Base-by-base conservation (phyloP, 2,329 filamentous ascomycete species). In the Calonectria crousiana region DNA sequence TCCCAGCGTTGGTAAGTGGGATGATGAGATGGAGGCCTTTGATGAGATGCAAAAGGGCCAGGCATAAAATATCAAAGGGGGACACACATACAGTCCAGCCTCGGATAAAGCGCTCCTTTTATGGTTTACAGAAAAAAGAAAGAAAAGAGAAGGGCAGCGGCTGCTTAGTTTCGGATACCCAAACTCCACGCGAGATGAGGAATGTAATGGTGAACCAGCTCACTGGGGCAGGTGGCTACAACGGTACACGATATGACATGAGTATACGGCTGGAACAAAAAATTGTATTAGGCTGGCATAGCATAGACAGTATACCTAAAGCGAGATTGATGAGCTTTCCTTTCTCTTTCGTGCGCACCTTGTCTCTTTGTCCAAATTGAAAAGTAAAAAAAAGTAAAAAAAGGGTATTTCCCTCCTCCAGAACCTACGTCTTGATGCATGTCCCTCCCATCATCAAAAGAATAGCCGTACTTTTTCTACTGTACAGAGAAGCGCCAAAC, bases 11-110 rank as follows among this genome's bases (percentile, higher is more conserved):
- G 86, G 84, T 14, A 85, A 88, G 69, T 92, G 90, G 90, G 90
- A 89, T 66, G 90, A 92, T 44, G 90, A 92, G 82, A 89, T 92
- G 86, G 89, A 89, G 64, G 88, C 85, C 6, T 82, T 88, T 16
- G 88, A 90, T 32, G 86, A 84, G 38, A 70, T 75, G n/a, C 82
- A 81, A 56, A 77, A 81, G 69, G 77, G 58, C 32, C 65, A 79
- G 68, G 72, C 72, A 75, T 81, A 69, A 38, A 26, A 28, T 38
- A 20, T 11, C 26, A 18, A 28, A 16, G 6, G n/a, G 36, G 23
- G 14, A 47, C 4, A 47, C 18, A 47, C 18, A 23, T 47, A 47
- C 44, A 2, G 44, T 47, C n/a, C n/a, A 23, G 44, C 44, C 44
- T 47, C 23, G 44, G 44, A 23, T 47, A 47, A 34, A 58, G 4